Evolutionary conservation across 495 filamentous ascomycete species (phyloP), one percentile per base, ranked within the genome.

Genomic region (Penicillium arizonense): DNA sequence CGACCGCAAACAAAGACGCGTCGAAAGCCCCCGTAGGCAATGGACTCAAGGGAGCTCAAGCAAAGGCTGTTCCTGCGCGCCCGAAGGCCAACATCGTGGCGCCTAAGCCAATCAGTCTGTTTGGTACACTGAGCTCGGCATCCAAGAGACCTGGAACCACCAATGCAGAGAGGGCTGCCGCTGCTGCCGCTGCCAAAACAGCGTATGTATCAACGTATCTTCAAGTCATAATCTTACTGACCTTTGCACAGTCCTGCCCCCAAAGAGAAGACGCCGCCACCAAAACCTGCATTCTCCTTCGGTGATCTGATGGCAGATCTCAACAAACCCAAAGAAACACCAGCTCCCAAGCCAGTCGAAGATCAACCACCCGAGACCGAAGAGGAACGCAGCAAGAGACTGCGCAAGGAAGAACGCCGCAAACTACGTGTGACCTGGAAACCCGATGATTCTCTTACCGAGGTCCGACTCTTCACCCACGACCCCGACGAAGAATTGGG

Each of bases 401-500:
- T 93, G 4, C 82, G 90, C 30, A 96, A 91, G 57, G 90, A 96
- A 63, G 77, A 81, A 26, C 81, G 90, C 33, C 80, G 89, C 10
- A 84, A 86, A 52, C 72, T 90, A 30, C 82, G 81, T 44, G 90
- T 85, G 47, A 81, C 64, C 56, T 96, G 78, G 77, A 91, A 87
- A 63, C 78, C 85, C 0, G 89, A 89, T 48, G 77, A 85, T 28
- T 75, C 78, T n/a, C 77, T 96, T 5, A 85, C 85, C 1, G 74
- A 90, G 57, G 71, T 94, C 33, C 78, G 85, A 38, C 73, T 86
- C 18, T 93, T 96, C 62, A 84, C 82, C 23, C 88, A 91, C 51
- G 85, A 93, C 50, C 87, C 86, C 3, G 88, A 91, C 20, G 90
- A 95, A 64, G 88, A 94, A 49, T 73, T 85, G 52, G 85, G 85